Evolutionary conservation across 345 rosid genomes (phyloP), one percentile per base, ranked within the genome.

Genomic region (Citrus inodora): DNA sequence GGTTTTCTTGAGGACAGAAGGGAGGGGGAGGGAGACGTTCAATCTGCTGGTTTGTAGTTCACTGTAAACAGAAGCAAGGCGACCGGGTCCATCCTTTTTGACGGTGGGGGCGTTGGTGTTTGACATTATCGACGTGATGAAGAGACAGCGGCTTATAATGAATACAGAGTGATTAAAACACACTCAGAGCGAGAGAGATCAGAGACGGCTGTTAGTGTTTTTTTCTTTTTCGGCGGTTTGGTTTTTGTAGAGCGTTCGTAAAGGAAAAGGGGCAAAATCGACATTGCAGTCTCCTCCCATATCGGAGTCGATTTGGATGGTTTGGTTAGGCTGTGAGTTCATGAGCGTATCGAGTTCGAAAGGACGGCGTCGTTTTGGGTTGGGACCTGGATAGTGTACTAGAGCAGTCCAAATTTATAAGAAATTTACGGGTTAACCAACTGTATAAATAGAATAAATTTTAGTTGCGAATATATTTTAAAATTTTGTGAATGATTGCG

Each of bases 31-130:
- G 5, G 79, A 60, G 74, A 79, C 79, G 56, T 83, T 78, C 25
- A 87, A 81, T 46, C 86, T 84, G 72, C 79, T 71, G 32, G 61
- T 37, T 60, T 87, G 89, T 48, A 87, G 83, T 46, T 87, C 87
- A 76, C 86, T 87, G 81, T 83, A 83, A 55, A 82, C 74, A 4
- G 87, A 82, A 51, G 85, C 66, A 2, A 71, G 76, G 37, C 84
- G 85, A 27, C 84, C 84, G 30, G 38, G 56, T 27, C 32, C 61
- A 7, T 75, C 71, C 27, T 33, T 75, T 40, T 74, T 61, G 27
- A 61, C 62, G 32, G 14, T 5, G 24, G 51, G 51, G 51, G 56
- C 33, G 13, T 1, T 13, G 51, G 71, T 25, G 33, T 64, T 64
- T 32, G 62, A 30, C 71, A 51, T 75, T 70, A 22, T 59, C 33